These are phyloP conservation scores for Pythium vanterpoolii DNA, from an alignment of 352 stramenopile species.

Conservation along the genomic window DNA sequence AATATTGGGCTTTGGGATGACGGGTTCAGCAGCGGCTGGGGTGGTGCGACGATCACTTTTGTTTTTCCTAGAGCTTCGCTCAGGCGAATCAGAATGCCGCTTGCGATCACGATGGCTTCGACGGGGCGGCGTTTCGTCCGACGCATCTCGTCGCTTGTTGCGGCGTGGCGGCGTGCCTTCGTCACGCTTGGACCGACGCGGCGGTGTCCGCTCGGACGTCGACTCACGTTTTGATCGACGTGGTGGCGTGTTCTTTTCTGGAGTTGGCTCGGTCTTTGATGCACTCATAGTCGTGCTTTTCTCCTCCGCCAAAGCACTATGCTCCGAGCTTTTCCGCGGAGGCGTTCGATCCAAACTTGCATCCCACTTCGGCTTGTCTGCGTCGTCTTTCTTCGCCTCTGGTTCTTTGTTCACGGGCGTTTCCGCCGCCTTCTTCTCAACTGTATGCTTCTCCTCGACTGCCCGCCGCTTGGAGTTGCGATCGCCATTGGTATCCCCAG, in stretches of 20 bases:
- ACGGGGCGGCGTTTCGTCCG: constrained; percentile 9
- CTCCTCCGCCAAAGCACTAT: neutral
- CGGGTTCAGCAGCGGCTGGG: neutral
- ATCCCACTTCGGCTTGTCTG: neutral
- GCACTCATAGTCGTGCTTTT: neutral
- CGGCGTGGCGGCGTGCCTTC: constrained; percentile 3
- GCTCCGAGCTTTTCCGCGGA: neutral
- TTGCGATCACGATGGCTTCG: constrained; percentile 5
- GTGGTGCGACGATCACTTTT: neutral
- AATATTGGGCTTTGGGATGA: constrained; percentile 27
- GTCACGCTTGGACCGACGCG: constrained; percentile 2
- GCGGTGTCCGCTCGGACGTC: constrained; percentile 6
- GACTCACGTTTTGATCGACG: constrained; percentile 5
- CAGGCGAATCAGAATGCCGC: constrained; percentile 2
- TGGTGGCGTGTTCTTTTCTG: neutral
- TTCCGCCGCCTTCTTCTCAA: neutral
- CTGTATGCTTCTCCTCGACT: neutral
- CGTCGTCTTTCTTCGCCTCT: neutral
- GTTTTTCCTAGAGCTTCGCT: neutral
- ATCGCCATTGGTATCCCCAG: neutral
- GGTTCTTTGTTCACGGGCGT: neutral
- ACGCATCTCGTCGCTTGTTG: constrained; percentile 7
- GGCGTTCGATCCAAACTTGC: neutral
- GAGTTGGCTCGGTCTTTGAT: neutral
- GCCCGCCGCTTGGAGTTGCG: constrained; percentile 8